Evolutionary conservation across 192 early-diverging fungal genomes (phyloP).

Genomic region (Kickxella alabastrina): DNA sequence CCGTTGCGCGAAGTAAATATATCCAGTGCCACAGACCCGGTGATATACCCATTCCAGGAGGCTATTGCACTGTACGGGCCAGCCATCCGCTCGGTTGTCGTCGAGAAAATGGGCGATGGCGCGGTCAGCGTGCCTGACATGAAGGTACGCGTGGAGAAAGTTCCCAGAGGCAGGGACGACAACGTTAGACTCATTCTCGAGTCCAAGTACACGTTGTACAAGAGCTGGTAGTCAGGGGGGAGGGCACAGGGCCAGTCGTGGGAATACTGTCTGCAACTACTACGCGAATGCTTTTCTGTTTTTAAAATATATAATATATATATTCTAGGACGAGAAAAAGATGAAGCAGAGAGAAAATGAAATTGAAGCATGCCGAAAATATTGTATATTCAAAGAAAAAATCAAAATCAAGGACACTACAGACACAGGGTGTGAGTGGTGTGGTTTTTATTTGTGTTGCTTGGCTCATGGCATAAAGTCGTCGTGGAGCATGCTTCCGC

Average conservation of each 20-base stretch:
- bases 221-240: conserved; percentile 45
- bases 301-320: not conserved
- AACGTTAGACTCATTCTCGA: conserved; percentile 32
- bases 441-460: no score
- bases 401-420: no score
- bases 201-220: conserved; percentile 26
- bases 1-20: conserved; percentile 16
- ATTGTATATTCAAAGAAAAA: no score
- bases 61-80: conserved; percentile 43
- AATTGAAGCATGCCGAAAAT: no score
- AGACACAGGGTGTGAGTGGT: no score
- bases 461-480: conserved; percentile 42
- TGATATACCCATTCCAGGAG: conserved; percentile 34
- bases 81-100: conserved; percentile 33
- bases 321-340: not conserved
- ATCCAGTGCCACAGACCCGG: conserved; percentile 12
- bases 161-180: conserved; percentile 7
- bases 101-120: conserved; percentile 44
- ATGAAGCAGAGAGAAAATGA: no score
- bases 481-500: conserved; percentile 58
- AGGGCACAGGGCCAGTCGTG: no score
- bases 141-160: conserved; percentile 36
- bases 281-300: no score
- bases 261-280: no score
- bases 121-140: conserved; percentile 26